Conservation (phyloP, 495 filamentous ascomycete species). For the Emericellopsis terricola region DNA sequence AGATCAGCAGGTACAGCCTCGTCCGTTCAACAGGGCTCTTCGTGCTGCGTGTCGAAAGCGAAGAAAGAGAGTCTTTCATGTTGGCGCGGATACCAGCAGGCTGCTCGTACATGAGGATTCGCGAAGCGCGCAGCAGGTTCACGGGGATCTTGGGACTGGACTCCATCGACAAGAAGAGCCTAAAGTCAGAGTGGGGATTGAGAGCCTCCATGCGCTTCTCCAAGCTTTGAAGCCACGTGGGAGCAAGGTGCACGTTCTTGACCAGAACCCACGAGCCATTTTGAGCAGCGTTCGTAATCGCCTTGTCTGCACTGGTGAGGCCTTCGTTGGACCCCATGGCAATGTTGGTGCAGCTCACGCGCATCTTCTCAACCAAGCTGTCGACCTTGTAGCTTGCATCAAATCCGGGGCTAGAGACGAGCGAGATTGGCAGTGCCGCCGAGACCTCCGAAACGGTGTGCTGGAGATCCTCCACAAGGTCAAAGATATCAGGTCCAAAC, state of each 20-base stretch:
- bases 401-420: constrained; percentile 89
- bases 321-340: constrained; percentile 98
- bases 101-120: constrained; percentile 96
- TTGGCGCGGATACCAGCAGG: constrained; percentile 92
- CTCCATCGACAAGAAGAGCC: constrained; percentile 96
- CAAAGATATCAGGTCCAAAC: constrained; percentile 71
- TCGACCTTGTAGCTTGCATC: constrained; percentile 99
- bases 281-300: constrained; percentile 81
- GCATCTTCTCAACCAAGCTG: constrained; percentile 68
- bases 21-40: constrained; percentile 81
- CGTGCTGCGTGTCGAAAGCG: constrained; percentile 53
- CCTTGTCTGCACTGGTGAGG: constrained; percentile 80
- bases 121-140: constrained; percentile 80
- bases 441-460: constrained; percentile 71
- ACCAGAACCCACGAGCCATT: constrained; percentile 90
- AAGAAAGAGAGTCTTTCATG: constrained; percentile 93
- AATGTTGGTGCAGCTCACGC: constrained; percentile 78
- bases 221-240: constrained; percentile 86
- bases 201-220: constrained; percentile 93
- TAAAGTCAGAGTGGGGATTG: constrained; percentile 85
- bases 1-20: constrained; percentile 80
- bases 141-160: constrained; percentile 92
- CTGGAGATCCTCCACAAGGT: constrained; percentile 66
- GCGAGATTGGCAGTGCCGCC: constrained; percentile 68
- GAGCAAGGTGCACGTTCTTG: constrained; percentile 97